These are phyloP conservation scores for Salix brachista DNA, from an alignment of 345 rosid species.

Conservation along the genomic window DNA sequence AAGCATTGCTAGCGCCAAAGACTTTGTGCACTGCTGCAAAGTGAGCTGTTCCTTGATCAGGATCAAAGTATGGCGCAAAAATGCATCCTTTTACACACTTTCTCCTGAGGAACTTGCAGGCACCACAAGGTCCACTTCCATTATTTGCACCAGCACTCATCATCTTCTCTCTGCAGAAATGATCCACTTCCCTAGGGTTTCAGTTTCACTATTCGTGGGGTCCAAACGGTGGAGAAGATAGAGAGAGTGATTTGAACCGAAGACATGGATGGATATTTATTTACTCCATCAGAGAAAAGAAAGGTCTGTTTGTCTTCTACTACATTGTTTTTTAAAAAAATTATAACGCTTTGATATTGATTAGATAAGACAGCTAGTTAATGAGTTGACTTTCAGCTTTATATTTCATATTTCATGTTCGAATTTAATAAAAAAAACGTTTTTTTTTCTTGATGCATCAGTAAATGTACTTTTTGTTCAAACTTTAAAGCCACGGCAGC, in stretches of 20 bases:
- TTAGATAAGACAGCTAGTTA: too few species aligned
- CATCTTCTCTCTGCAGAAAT: not conserved
- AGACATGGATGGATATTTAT: conserved; percentile 15
- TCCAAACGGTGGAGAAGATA: not conserved
- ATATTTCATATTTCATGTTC: too few species aligned
- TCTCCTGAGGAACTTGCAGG: conserved; percentile 80
- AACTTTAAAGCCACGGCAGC: conserved; percentile 43
- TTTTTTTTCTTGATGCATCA: too few species aligned
- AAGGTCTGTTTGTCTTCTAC: not conserved
- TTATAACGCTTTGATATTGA: conserved; percentile 1
- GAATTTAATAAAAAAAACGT: too few species aligned
- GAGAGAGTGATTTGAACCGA: not conserved
- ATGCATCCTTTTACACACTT: conserved; percentile 78
- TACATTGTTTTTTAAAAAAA: not conserved
- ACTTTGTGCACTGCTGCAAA: conserved; percentile 92
- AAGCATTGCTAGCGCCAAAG: conserved; percentile 87
- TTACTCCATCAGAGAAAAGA: not conserved
- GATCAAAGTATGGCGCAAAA: conserved; percentile 81
- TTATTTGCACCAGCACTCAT: not conserved
- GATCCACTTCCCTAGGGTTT: not conserved
- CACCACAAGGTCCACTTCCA: conserved; percentile 79
- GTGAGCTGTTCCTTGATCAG: conserved; percentile 73
- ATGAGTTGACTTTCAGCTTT: too few species aligned
- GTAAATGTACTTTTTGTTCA: conserved; percentile 6
- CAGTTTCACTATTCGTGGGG: not conserved